Evolutionary conservation across 805 yeast species (phyloP).

Genomic region (Tetrapisispora iriomotensis): DNA sequence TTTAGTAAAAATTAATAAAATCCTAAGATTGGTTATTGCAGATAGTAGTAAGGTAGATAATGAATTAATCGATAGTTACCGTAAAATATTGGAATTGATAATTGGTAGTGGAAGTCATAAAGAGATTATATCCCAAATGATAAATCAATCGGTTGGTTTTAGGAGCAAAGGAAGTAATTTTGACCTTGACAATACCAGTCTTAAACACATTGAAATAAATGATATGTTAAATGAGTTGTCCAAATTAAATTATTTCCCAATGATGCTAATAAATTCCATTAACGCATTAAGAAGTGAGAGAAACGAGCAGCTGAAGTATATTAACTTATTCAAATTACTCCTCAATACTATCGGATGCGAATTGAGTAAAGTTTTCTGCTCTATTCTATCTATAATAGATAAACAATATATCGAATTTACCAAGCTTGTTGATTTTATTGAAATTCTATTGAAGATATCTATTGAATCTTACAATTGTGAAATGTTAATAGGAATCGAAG

Average conservation of each 20-base stretch:
- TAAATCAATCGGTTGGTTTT: no score
- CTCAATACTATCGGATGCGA: constrained; percentile 10
- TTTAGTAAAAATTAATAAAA: neutral
- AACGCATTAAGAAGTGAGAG: constrained; percentile 4
- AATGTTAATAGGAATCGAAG: constrained; percentile 11
- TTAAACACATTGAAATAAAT: neutral
- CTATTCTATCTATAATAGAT: constrained; percentile 4
- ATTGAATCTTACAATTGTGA: constrained; percentile 11
- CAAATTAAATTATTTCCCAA: constrained; percentile 9
- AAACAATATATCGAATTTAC: constrained; percentile 1
- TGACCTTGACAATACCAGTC: neutral
- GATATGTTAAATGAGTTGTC: neutral
- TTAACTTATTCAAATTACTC: constrained; percentile 6
- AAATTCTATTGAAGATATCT: constrained; percentile 8
- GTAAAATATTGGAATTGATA: no score
- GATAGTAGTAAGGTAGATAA: neutral
- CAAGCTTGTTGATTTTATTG: constrained; percentile 3
- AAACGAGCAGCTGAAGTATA: neutral
- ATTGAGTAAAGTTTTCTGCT: constrained; percentile 8
- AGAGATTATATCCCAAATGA: no score
- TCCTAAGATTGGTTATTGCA: neutral
- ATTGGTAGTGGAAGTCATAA: no score
- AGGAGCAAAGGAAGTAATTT: neutral
- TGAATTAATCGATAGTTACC: no score
- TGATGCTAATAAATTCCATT: constrained; percentile 8